Conservation (phyloP, 2,329 filamentous ascomycete genomes). For the Calonectria ilicicola region DNA sequence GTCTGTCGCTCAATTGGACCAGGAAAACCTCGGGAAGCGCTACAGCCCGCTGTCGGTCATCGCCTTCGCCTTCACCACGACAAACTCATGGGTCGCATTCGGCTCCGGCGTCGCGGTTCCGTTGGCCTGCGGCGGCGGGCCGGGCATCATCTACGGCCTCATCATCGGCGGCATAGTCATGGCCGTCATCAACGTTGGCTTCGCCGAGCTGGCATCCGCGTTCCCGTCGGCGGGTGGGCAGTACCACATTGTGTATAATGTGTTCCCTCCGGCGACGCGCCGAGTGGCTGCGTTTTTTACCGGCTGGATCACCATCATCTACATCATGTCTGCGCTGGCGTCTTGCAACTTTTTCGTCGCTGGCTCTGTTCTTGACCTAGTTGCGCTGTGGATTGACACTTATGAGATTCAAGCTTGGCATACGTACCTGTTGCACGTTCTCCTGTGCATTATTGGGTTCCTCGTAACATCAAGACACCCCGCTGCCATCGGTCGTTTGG, state of each 20-base stretch:
- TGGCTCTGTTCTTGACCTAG: slow-evolving; percentile 38
- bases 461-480: slow-evolving; percentile 33
- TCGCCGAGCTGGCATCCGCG: slow-evolving; percentile 41
- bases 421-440: slow-evolving; percentile 39
- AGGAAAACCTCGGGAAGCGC: slow-evolving; percentile 36
- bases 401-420: slow-evolving; percentile 40
- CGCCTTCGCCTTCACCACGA: slow-evolving; percentile 42
- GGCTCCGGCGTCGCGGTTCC: slow-evolving; percentile 39
- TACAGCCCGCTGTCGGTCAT: slow-evolving; percentile 42
- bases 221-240: slow-evolving; percentile 42
- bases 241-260: slow-evolving; percentile 44
- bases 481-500: slow-evolving; percentile 37
- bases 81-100: slow-evolving; percentile 43
- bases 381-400: slow-evolving; percentile 31
- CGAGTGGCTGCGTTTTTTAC: slow-evolving; percentile 40
- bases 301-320: slow-evolving; percentile 40
- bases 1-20: slow-evolving; percentile 11
- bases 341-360: slow-evolving; percentile 44
- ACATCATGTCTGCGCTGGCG: slow-evolving; percentile 39
- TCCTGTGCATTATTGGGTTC: slow-evolving; percentile 39
- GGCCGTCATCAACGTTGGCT: slow-evolving; percentile 39
- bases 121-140: slow-evolving; percentile 39
- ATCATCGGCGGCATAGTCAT: slow-evolving; percentile 37
- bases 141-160: slow-evolving; percentile 41
- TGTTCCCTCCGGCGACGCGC: slow-evolving; percentile 36